These are phyloP conservation scores for Ophiocytium majus DNA, from an alignment of 352 stramenopile species.

Conservation along the genomic window DNA sequence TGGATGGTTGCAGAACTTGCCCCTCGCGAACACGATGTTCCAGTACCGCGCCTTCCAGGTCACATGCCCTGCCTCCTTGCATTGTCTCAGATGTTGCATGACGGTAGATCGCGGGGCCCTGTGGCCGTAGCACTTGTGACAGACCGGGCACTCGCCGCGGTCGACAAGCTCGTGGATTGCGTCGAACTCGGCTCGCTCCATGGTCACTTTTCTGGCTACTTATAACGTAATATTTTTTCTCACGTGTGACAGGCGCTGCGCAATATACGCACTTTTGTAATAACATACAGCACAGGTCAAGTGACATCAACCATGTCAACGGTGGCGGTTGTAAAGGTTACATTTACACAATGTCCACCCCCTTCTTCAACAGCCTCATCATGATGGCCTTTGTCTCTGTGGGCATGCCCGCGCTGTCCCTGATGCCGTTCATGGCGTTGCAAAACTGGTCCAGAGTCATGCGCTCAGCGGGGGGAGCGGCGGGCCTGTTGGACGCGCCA, in stretches of 20 bases:
- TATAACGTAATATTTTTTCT: no score
- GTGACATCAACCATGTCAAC: no score
- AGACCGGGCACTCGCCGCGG: neutral
- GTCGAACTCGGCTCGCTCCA: neutral
- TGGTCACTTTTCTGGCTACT: no score
- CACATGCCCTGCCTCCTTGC: neutral
- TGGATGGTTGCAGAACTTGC: neutral
- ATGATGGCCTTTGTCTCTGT: neutral
- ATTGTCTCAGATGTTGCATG: neutral
- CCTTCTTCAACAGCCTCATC: neutral
- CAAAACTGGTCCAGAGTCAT: neutral
- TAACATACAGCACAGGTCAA: no score
- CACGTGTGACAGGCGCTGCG: no score
- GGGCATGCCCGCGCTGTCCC: neutral
- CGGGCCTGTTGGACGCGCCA: no score
- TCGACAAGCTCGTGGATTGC: neutral
- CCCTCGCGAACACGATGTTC: neutral
- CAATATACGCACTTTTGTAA: no score
- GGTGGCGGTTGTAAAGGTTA: no score
- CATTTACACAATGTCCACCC: neutral
- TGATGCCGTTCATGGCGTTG: neutral
- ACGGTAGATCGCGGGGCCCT: neutral
- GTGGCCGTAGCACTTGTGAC: neutral
- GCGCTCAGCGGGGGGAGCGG: neutral
- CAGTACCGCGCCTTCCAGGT: neutral